These are phyloP conservation scores for Haplosporangium sp. DNA, from an alignment of 371 early-diverging fungal species.

Conservation along the genomic window DNA sequence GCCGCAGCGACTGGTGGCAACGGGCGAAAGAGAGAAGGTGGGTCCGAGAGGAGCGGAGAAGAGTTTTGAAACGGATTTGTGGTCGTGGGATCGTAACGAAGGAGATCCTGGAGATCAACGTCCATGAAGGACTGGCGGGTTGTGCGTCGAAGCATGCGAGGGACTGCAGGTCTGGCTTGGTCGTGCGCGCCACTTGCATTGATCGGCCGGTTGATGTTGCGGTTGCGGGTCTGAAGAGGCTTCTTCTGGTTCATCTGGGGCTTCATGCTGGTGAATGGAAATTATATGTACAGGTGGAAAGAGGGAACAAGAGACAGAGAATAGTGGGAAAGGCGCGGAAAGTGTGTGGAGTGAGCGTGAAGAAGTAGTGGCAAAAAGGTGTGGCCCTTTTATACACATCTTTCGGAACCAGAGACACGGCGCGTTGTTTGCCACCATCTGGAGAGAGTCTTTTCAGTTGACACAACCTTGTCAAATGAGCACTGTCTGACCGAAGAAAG, in stretches of 20 bases:
- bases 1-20: slow-evolving; percentile 45
- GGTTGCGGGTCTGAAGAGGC: slow-evolving; percentile 41
- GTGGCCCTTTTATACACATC: too few species aligned
- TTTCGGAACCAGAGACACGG: too few species aligned
- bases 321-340: too few species aligned
- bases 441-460: too few species aligned
- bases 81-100: slow-evolving; percentile 37
- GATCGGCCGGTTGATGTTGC: neutral
- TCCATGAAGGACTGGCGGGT: slow-evolving; percentile 54
- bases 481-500: too few species aligned
- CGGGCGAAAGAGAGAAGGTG: slow-evolving; percentile 51
- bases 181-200: neutral
- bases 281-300: neutral
- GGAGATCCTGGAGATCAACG: slow-evolving; percentile 51
- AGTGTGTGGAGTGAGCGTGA: too few species aligned
- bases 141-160: slow-evolving; percentile 48
- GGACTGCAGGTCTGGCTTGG: slow-evolving; percentile 14
- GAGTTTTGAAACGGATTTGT: slow-evolving; percentile 47
- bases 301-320: neutral
- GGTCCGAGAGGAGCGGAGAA: slow-evolving; percentile 50
- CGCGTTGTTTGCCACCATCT: too few species aligned
- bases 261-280: slow-evolving; percentile 24
- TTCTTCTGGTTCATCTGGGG: slow-evolving; percentile 38
- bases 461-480: too few species aligned
- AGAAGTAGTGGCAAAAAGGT: too few species aligned